Evolutionary conservation across 2,329 filamentous ascomycete species (phyloP), one percentile per base, ranked within the genome.

Genomic region (Colletotrichum godetiae): DNA sequence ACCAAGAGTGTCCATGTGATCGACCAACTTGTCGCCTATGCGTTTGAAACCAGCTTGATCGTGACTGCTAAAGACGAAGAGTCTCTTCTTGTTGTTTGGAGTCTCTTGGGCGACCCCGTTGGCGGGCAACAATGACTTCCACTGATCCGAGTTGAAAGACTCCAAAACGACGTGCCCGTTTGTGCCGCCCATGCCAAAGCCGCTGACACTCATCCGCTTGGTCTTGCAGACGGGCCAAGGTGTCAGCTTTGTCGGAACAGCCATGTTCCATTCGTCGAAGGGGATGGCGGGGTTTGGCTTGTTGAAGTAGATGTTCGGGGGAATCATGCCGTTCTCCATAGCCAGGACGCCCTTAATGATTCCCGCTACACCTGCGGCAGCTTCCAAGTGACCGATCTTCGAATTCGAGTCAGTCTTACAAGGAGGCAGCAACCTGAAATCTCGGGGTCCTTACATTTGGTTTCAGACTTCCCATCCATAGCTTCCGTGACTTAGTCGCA

Each of bases 351-450:
- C 24, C 37, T 49, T 33, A 5, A 68, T 19, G 2, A 68, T 19
- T 15, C 29, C 57, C 5, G 65, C 65, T 5, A 68, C 19, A 3
- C 65, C 65, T 19, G 37, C 15, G 3, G 37, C 42, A 11, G 19
- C 29, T 19, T 68, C 65, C 3, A 55, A 24, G 10, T 68, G 65
- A 11, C 65, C 65, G 2, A 67, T 49, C 75, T 63, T 55, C 8
- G 37, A 58, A 11, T n/a, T 7, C 3, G 12, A 24, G 42, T 46
- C 7, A 46, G 42, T 46, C 6, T 37, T 37, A 12, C 35, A 37
- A 5, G 5, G 35, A 13, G 5, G 12, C 35, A 37, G 35, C 5
- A 13, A 37, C 35, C 35, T 13, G 13, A 1, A 15, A 15, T 12
- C 15, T 15, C 10, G 12, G 13, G 15, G 6, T 37, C 35, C 56